A percentile compares a stretch with the other conserved stretches of the same genome.
Evolutionary conservation across 2,329 filamentous ascomycete genomes (phyloP).

Genomic region (Phaeosphaeriaceae sp.): DNA sequence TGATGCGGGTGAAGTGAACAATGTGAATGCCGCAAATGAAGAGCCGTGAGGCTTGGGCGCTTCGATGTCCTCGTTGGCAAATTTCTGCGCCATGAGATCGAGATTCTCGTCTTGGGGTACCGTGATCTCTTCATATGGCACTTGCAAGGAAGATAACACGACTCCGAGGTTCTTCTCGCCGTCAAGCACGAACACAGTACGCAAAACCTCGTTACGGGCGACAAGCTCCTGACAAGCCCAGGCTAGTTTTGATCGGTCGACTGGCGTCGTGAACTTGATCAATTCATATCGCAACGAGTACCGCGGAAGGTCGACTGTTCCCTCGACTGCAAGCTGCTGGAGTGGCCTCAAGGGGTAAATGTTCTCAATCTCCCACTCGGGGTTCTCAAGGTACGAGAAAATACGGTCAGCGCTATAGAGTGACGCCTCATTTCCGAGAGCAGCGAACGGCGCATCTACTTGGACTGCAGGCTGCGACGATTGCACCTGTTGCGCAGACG

Average conservation of each 20-base stretch:
- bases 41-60: conserved; percentile 65
- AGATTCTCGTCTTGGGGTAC: conserved; percentile 56
- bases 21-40: conserved; percentile 44
- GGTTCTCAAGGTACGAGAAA: conserved; percentile 59
- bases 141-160: conserved; percentile 62
- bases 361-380: conserved; percentile 60
- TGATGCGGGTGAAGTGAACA: conserved; percentile 67
- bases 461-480: conserved; percentile 21
- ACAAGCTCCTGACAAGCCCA: conserved; percentile 64
- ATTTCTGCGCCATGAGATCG: conserved; percentile 59
- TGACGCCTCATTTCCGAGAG: conserved; percentile 54
- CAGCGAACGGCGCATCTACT: conserved; percentile 58
- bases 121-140: conserved; percentile 53
- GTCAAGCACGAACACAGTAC: conserved; percentile 67
- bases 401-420: conserved; percentile 59
- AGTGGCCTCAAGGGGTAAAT: conserved; percentile 66
- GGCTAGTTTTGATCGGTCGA: conserved; percentile 60
- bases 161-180: conserved; percentile 62
- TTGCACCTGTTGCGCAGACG: conserved; percentile 39
- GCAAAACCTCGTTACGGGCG: conserved; percentile 67
- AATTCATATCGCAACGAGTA: conserved; percentile 70
- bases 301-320: conserved; percentile 64
- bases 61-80: conserved; percentile 64
- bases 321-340: conserved; percentile 66
- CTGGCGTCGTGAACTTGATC: conserved; percentile 63